Evolutionary conservation across 768 basidiomycete species (phyloP), one percentile per base, ranked within the genome.

Genomic region (Pleurotus salmoneostramineus): DNA sequence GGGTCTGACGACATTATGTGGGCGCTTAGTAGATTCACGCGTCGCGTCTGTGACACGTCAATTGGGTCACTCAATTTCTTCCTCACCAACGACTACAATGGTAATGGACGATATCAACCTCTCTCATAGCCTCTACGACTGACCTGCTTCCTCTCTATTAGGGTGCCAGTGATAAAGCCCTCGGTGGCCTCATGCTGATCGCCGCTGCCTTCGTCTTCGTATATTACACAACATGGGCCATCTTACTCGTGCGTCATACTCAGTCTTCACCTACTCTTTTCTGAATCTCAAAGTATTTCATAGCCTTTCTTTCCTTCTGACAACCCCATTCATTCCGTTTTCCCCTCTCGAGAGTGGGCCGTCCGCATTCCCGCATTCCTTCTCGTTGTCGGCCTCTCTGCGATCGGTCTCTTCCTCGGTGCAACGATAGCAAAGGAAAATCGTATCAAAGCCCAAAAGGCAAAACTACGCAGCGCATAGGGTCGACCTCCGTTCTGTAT

Each of bases 261-360:
- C 11, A 32, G 40, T 34, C n/a, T 10, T 37, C 46, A 27, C 21
- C 21, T 51, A 32, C 59, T 15, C 34, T 31, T 14, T 43, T 21
- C 5, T 63, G 51, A 58, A 49, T 56, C 42, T 56, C 58, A 7
- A 50, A 5, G 5, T 21, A 21, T 10, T 40, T 12, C 58, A 42
- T 56, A 88, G 87, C 95, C 95, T 5, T 93, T 97, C 77, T 85
- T 97, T 60, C 87, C 91, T 58, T 60, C 78, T 1, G 79, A 83
- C 2, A 93, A 84, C 64, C 82, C 86, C 15, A 75, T 96, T 33
- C 92, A 95, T 61, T 62, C 66, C 44, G 85, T 83, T 72, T 98
- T 98, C 69, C 96, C 93, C 0, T 68, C 91, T 4, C 79, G 95
- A 50, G 93, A 97, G 76, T 98, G 95, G 93, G 95, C 93, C 7